A percentile compares a stretch with the other conserved stretches of the same genome.
phyloP scores from a whole-genome alignment of 2,329 filamentous ascomycete genomes.

The Sarocladium strictum region DNA sequence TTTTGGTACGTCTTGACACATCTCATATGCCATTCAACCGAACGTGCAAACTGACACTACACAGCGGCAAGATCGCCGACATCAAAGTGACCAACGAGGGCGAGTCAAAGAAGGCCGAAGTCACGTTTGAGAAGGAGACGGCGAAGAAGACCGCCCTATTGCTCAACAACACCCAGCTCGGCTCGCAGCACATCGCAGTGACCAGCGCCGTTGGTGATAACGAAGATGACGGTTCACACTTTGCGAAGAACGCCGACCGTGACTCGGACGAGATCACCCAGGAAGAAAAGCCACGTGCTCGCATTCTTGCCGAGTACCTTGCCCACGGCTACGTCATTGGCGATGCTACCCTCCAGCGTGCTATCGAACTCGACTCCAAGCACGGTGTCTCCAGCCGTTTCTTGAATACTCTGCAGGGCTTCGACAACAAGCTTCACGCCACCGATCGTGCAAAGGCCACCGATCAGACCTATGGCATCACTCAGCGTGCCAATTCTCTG shows the following conservation, averaged over 20 bases:
- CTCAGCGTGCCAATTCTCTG: slow-evolving; percentile 61
- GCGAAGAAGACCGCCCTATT: slow-evolving; percentile 95
- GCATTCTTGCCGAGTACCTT: slow-evolving; percentile 93
- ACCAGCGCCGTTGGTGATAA: slow-evolving; percentile 61
- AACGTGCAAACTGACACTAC: slow-evolving; percentile 13
- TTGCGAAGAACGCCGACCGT: slow-evolving; percentile 48
- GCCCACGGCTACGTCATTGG: slow-evolving; percentile 88
- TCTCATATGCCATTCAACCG: neutral
- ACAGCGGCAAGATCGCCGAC: slow-evolving; percentile 82
- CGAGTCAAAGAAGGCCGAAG: slow-evolving; percentile 75
- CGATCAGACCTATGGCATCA: slow-evolving; percentile 79
- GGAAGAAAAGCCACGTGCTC: slow-evolving; percentile 92
- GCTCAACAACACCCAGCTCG: slow-evolving; percentile 93
- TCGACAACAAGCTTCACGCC: slow-evolving; percentile 83
- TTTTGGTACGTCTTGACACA: slow-evolving; percentile 60
- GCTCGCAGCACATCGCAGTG: slow-evolving; percentile 74
- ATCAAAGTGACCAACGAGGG: slow-evolving; percentile 68
- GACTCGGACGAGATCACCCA: slow-evolving; percentile 71
- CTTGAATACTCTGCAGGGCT: slow-evolving; percentile 64
- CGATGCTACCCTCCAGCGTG: slow-evolving; percentile 67
- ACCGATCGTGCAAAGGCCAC: slow-evolving; percentile 78
- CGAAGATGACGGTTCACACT: slow-evolving; percentile 54
- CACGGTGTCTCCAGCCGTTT: slow-evolving; percentile 82
- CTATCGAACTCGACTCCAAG: slow-evolving; percentile 82
- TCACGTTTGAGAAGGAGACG: slow-evolving; percentile 94